Evolutionary conservation across 225 moss, liverwort and hornwort genomes (phyloP), one percentile per base, ranked within the genome.

Genomic region (Marchantia paleacea): DNA sequence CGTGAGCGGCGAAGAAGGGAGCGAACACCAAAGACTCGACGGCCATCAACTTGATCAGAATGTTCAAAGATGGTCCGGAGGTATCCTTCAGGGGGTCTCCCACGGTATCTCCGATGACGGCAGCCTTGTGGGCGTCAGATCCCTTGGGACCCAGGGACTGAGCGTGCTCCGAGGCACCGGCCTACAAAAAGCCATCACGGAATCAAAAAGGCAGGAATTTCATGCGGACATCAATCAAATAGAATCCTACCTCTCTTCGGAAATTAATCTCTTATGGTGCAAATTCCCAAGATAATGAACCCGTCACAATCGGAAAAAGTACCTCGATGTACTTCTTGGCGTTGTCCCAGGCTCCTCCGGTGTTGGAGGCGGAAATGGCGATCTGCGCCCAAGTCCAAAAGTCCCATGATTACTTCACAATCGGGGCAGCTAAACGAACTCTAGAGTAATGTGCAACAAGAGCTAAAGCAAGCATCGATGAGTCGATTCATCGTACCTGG

Each of bases 281-380:
- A 39, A 39, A 2, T 39, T 39, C 48, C 15, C 19, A 47, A 63
- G 24, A 26, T 55, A 8, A n/a, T n/a, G 5, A 39, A 5, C 39
- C 39, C 39, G 39, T 39, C 39, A 2, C 39, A 39, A 5, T 13
- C 53, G 26, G 49, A 8, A 68, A 16, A 71, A 7, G 3, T 80
- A 85, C 85, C 83, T 89, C 89, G 11, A 89, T 89, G 73, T 81
- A 89, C 76, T 89, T 89, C 89, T 89, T 89, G 7, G 89, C 89
- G 47, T 89, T 89, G 50, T 89, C 89, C 89, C 89, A 89, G 15
- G 89, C 89, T 75, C 89, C 89, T 52, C 89, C 89, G 24, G 89
- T 89, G 81, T 89, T 89, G 7, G 86, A 86, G 49, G 89, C 89
- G 72, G 89, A 89, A 20, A 89, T 89, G 30, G 89, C 89, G 30